These are phyloP conservation scores for Diplocarpon rosae DNA, from an alignment of 2,329 filamentous ascomycete genomes.

Conservation along the genomic window DNA sequence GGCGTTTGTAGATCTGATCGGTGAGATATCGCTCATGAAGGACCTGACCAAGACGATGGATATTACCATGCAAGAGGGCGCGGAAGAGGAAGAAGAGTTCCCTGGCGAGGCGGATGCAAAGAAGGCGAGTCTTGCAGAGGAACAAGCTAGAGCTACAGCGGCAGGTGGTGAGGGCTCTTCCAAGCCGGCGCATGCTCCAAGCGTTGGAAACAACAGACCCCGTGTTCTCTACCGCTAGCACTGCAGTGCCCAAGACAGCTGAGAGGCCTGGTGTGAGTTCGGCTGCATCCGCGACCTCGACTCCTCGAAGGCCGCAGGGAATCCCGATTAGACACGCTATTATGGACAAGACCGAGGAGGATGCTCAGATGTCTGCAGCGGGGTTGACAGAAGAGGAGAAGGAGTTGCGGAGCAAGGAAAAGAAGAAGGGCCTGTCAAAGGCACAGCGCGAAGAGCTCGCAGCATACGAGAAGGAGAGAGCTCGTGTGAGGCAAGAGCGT, in stretches of 20 bases:
- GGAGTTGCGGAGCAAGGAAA: constrained; percentile 66
- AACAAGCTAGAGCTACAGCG: constrained; percentile 20
- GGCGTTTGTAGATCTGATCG: constrained; percentile 91
- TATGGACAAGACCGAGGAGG: constrained; percentile 78
- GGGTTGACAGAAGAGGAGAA: constrained; percentile 64
- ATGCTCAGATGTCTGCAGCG: constrained; percentile 51
- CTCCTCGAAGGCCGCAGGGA: constrained; percentile 28
- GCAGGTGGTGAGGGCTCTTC: constrained; percentile 5
- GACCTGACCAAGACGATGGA: constrained; percentile 98
- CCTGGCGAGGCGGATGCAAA: constrained; percentile 46
- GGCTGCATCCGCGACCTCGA: constrained; percentile 34
- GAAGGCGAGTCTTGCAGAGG: constrained; percentile 38
- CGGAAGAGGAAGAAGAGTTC: constrained; percentile 53
- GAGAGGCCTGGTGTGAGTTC: constrained; percentile 18
- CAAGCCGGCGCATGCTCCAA: constrained; percentile 11
- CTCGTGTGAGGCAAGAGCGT: constrained; percentile 75
- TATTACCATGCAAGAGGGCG: constrained; percentile 78
- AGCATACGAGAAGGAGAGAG: constrained; percentile 79
- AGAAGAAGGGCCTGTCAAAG: constrained; percentile 81
- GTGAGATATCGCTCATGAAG: constrained; percentile 97
- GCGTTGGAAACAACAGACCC: constrained; percentile 17
- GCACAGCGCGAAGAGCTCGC: constrained; percentile 89
- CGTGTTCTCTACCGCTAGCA: constrained; percentile 7
- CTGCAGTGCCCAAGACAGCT: constrained; percentile 19
- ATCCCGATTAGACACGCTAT: constrained; percentile 76